A percentile compares a stretch with the other conserved stretches of the same genome.
phyloP scores from a whole-genome alignment of 1,284 basidiomycete genomes.

The Rhizopogon hawkerae region DNA sequence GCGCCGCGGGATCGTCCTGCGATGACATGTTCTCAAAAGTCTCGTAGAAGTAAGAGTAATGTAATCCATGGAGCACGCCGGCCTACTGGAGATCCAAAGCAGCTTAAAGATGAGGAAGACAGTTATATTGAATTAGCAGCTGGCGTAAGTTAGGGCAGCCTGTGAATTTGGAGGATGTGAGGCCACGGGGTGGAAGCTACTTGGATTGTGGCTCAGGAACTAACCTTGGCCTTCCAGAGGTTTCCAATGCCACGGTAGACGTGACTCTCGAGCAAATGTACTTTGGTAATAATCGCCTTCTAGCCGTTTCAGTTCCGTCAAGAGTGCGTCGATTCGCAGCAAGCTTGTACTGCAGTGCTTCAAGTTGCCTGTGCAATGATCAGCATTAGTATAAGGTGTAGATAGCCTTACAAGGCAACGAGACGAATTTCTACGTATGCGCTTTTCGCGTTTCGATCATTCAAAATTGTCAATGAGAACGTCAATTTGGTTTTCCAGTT shows the following conservation, averaged over 20 bases:
- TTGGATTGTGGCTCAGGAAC: conserved; percentile 8
- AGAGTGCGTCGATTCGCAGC: conserved; percentile 72
- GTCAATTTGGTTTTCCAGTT: conserved; percentile 74
- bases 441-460: conserved; percentile 89
- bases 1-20: conserved; percentile 68
- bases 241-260: conserved; percentile 92
- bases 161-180: conserved; percentile 21
- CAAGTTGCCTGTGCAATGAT: conserved; percentile 52
- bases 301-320: conserved; percentile 85
- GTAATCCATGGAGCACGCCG: conserved; percentile 89
- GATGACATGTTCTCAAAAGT: conserved; percentile 77
- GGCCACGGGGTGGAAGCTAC: background rate
- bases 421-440: conserved; percentile 95
- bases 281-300: conserved; percentile 98
- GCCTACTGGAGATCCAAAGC: conserved; percentile 82
- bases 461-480: conserved; percentile 87
- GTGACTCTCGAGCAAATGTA: conserved; percentile 87
- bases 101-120: conserved; percentile 88
- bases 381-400: conserved; percentile 1
- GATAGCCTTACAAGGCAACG: conserved; percentile 58
- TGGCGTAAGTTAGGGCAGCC: conserved; percentile 86
- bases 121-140: conserved; percentile 98
- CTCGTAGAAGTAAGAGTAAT: conserved; percentile 97
- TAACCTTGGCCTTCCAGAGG: conserved; percentile 84
- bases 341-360: conserved; percentile 71